Evolutionary conservation across 2,329 filamentous ascomycete species (phyloP).

Genomic region (Beauveria asiatica): DNA sequence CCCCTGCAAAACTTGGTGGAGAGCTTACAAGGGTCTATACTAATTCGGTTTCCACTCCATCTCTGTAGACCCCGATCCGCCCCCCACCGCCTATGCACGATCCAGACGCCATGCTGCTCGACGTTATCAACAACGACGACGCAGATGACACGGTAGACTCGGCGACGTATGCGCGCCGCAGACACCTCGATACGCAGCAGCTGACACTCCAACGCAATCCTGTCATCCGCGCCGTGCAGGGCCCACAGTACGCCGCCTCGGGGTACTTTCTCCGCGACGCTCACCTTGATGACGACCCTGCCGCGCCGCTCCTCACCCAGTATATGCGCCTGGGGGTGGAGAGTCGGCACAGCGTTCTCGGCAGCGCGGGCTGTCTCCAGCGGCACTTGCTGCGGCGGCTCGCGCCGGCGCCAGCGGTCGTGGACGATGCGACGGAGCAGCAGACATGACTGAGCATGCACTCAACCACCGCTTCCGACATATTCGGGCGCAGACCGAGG

Average conservation of each 20-base stretch:
- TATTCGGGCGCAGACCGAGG: conserved; percentile 32
- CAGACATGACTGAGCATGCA: conserved; percentile 38
- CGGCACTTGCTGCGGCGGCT: conserved; percentile 3
- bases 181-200: conserved; percentile 29
- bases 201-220: conserved; percentile 36
- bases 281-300: conserved; percentile 36
- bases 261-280: conserved; percentile 39
- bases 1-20: too few species aligned
- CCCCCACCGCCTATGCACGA: conserved; percentile 25
- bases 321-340: conserved; percentile 37
- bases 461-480: conserved; percentile 45
- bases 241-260: conserved; percentile 39
- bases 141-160: not conserved
- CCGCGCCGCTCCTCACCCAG: conserved; percentile 34
- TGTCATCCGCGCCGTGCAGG: conserved; percentile 47
- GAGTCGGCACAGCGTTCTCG: conserved; percentile 23
- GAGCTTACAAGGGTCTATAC: too few species aligned
- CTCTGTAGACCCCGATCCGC: conserved; percentile 42
- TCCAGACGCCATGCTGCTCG: conserved; percentile 8
- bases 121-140: conserved; percentile 11
- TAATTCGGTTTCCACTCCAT: too few species aligned
- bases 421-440: not conserved
- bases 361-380: conserved; percentile 14
- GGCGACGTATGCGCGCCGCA: conserved; percentile 18
- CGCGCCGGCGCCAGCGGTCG: not conserved